Evolutionary conservation across 2,329 filamentous ascomycete genomes (phyloP).

Genomic region (Fusarium sp.): DNA sequence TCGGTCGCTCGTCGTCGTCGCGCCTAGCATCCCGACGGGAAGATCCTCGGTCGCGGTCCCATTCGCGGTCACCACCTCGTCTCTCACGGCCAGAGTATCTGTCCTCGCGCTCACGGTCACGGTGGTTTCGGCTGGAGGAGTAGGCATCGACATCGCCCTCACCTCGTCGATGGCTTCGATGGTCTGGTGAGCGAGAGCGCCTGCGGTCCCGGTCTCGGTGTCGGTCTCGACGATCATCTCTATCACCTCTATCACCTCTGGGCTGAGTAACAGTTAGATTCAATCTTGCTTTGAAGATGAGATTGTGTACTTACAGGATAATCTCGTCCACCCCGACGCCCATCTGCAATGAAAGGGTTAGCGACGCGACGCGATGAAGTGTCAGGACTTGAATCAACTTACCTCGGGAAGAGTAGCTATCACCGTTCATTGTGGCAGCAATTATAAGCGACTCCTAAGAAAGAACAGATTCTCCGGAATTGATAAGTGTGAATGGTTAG

Average conservation of each 20-base stretch:
- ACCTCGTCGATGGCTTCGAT: constrained; percentile 74
- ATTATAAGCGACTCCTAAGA: constrained; percentile 35
- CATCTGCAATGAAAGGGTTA: constrained; percentile 53
- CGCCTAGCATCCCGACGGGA: constrained; percentile 72
- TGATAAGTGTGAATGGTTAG: constrained; percentile 42
- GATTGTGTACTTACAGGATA: constrained; percentile 60
- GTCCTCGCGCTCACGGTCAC: constrained; percentile 93
- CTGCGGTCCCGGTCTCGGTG: constrained; percentile 62
- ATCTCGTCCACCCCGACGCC: constrained; percentile 66
- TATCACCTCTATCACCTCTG: constrained; percentile 51
- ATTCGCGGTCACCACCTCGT: constrained; percentile 72
- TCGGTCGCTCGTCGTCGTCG: constrained; percentile 71
- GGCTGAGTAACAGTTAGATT: constrained; percentile 46
- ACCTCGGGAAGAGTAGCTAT: constrained; percentile 85
- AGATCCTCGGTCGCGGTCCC: constrained; percentile 76
- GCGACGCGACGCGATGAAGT: constrained; percentile 48
- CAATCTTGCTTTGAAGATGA: not conserved
- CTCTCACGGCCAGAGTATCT: constrained; percentile 80
- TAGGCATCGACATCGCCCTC: constrained; percentile 88
- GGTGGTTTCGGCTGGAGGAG: constrained; percentile 90
- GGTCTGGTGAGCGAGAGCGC: constrained; percentile 88
- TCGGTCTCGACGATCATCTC: constrained; percentile 52
- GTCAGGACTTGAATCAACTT: constrained; percentile 48
- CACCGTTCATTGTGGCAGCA: constrained; percentile 79
- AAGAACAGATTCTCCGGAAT: constrained; percentile 25